These are phyloP conservation scores for Ceratocystis diversiconidia DNA, from an alignment of 2,329 filamentous ascomycete species.

Conservation along the genomic window DNA sequence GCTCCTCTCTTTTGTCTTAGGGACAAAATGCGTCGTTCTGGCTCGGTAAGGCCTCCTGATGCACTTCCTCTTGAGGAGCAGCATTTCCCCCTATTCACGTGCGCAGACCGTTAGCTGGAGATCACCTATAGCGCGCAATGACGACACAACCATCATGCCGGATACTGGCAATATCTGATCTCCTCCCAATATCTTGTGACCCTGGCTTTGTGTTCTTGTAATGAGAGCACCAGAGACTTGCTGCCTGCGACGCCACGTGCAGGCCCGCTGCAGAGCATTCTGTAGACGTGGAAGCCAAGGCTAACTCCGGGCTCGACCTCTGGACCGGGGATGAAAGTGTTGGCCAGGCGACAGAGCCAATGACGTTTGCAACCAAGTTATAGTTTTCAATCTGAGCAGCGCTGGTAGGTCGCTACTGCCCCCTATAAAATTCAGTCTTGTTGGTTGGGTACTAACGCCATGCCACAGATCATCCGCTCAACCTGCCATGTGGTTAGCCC, in stretches of 20 bases:
- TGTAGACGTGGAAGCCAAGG: constrained; percentile 5
- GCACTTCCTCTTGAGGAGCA: not conserved
- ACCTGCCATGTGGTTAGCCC: not conserved
- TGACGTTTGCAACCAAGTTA: constrained; percentile 24
- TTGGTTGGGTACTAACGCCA: too few species aligned
- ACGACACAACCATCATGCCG: not conserved
- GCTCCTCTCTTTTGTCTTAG: not conserved
- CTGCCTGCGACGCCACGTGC: not conserved
- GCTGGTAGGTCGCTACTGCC: constrained; percentile 20
- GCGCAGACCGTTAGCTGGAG: not conserved
- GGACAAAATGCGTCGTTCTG: not conserved
- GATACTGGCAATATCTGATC: constrained; percentile 1
- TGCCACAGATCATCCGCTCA: not conserved
- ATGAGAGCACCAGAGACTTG: not conserved
- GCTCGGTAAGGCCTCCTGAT: constrained; percentile 5
- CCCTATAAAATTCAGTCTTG: not conserved
- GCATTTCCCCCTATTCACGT: not conserved
- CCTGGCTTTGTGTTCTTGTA: not conserved
- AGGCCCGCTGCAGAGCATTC: not conserved
- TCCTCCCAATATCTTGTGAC: not conserved
- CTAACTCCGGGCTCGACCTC: constrained; percentile 1
- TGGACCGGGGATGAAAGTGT: not conserved
- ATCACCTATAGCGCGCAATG: constrained; percentile 3
- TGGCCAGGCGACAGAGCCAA: constrained; percentile 18
- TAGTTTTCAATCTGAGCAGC: constrained; percentile 44